Base-by-base conservation (phyloP, 345 rosid species). In the Garcia nutans region DNA sequence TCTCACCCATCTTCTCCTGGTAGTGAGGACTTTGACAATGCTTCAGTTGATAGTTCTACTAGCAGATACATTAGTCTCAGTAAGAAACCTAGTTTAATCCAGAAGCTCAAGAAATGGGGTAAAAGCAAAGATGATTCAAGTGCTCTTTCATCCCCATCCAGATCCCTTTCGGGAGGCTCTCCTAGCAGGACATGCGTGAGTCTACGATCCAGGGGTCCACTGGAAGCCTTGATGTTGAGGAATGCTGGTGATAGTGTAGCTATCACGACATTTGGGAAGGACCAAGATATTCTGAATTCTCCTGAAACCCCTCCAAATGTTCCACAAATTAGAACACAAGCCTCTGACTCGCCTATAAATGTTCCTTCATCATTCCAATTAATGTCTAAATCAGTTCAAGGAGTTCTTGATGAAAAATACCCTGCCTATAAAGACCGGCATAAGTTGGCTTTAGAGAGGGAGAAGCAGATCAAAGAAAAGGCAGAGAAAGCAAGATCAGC, bases 1-100 rank as follows among this genome's bases (percentile, higher is more conserved):
- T 93, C 98, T 66, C 96, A 87, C 23, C 97, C 97, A 31, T 93
- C 99, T 31, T 96, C 98, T 59, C 97, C 98, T 8, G 97, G 97
- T 71, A 92, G 97, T 47, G 97, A 93, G 70, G 98, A 92, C 77
- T 92, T 93, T 66, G 99, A 96, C 72, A 90, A 92, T 66, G 86
- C 89, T 52, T 93, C 98, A 0, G 82, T 93, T 52, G 98, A 96
- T 79, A 93, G 96, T 81, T 96, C 90, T 42, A 82, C 82, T 6
- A 88, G 95, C 85, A 89, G 91, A 73, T 87, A 86, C n/a, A 87
- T 96, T 76, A 92, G 83, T 79, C 76, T 91, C 31, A 90, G 91
- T 82, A 96, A 89, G 77, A 96, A 85, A 74, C 92, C 92, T 5
- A 80, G 88, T 74, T 76, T 96, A 83, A 86, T 96, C 42, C 93